A percentile compares a stretch with the other conserved stretches of the same genome.
Conservation (phyloP, 345 rosid species). For the Populus alba region DNA sequence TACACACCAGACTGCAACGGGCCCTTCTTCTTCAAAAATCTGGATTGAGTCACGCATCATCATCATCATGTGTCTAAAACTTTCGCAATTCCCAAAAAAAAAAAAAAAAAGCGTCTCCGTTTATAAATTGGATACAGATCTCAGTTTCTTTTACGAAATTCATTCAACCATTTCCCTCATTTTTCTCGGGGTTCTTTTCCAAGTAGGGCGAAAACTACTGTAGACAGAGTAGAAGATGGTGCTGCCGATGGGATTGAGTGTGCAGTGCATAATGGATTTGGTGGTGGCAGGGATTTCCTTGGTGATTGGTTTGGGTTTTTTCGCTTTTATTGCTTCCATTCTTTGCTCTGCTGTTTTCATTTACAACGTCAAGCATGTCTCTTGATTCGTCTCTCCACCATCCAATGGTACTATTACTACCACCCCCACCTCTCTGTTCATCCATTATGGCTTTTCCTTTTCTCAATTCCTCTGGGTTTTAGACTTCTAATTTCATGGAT, state of each 20-base stretch:
- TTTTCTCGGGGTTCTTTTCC: background rate
- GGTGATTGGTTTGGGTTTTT: slow-evolving; percentile 65
- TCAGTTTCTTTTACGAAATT: background rate
- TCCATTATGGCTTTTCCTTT: background rate
- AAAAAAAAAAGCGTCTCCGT: too few relatives aligned
- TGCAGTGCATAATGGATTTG: slow-evolving; percentile 62
- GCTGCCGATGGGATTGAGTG: slow-evolving; percentile 45
- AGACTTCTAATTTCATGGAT: background rate
- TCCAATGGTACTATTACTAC: background rate
- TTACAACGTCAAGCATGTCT: slow-evolving; percentile 52
- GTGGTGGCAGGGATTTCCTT: slow-evolving; percentile 74
- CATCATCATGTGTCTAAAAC: background rate
- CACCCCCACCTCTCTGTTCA: background rate
- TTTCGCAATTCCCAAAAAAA: background rate
- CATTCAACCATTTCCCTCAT: background rate
- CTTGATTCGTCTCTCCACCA: slow-evolving; percentile 17
- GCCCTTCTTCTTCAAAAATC: too few relatives aligned
- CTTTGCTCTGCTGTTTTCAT: slow-evolving; percentile 84
- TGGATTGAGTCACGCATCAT: too few relatives aligned
- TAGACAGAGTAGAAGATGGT: slow-evolving; percentile 16
- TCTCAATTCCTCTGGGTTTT: background rate
- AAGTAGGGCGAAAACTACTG: background rate
- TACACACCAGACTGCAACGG: too few relatives aligned
- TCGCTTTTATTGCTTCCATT: slow-evolving; percentile 59
- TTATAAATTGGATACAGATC: background rate